A percentile compares a stretch with the other conserved stretches of the same genome.
Conservation (phyloP, 805 yeast species). For the Debaryomyces prosopidis region DNA sequence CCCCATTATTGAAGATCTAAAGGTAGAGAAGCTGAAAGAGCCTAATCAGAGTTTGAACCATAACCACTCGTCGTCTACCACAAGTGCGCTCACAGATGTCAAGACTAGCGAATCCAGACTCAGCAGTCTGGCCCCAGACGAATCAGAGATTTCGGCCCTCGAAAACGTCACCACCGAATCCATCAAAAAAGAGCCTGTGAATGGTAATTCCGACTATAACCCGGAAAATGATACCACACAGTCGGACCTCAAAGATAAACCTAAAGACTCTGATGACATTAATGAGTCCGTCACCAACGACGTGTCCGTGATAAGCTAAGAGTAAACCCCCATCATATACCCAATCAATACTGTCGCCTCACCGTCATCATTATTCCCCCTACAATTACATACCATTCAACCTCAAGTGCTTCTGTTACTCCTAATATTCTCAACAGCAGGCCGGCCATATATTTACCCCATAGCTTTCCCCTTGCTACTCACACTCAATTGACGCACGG, state of each 20-base stretch:
- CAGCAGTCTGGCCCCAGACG: slow-evolving; percentile 15
- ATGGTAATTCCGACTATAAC: not conserved
- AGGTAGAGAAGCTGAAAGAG: slow-evolving; percentile 25
- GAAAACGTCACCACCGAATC: slow-evolving; percentile 9
- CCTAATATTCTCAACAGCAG: too few species aligned
- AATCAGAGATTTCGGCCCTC: slow-evolving; percentile 25
- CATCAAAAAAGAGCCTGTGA: not conserved
- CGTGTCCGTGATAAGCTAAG: not conserved
- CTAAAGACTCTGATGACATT: not conserved
- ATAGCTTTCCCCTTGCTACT: too few species aligned
- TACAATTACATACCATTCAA: too few species aligned
- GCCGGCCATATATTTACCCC: too few species aligned
- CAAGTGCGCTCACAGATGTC: slow-evolving; percentile 2
- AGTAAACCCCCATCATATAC: not conserved
- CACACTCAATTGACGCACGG: too few species aligned
- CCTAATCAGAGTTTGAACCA: too few species aligned
- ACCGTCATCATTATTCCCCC: too few species aligned
- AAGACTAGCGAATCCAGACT: slow-evolving; percentile 1
- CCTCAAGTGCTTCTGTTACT: too few species aligned
- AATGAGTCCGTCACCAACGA: not conserved
- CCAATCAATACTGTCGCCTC: not conserved
- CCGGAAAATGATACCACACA: not conserved
- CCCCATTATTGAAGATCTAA: slow-evolving; percentile 33
- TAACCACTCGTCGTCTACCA: not conserved
- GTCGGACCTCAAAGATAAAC: not conserved